Conservation (phyloP, 495 filamentous ascomycete species). For the Aspergillus bertholletiae region DNA sequence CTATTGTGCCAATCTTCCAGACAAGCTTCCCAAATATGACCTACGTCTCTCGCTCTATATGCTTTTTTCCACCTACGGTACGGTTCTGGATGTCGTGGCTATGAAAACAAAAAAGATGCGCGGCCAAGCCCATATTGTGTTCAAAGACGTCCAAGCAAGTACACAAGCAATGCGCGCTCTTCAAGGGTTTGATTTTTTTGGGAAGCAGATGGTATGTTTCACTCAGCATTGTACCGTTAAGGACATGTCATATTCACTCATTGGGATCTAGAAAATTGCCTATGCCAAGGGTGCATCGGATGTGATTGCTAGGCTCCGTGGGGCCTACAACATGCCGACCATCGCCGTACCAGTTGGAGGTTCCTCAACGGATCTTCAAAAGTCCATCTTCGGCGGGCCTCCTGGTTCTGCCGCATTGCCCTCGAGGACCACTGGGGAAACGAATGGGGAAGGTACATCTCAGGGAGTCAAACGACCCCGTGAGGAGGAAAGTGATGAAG, state of each 20-base stretch:
- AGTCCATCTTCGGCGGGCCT: slow-evolving; percentile 75
- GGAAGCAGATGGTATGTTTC: slow-evolving; percentile 73
- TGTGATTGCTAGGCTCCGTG: slow-evolving; percentile 83
- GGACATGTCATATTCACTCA: slow-evolving; percentile 3
- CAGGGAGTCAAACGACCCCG: slow-evolving; percentile 63
- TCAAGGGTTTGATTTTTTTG: slow-evolving; percentile 84
- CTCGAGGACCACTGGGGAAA: slow-evolving; percentile 34
- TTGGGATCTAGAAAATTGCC: slow-evolving; percentile 63
- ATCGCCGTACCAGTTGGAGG: slow-evolving; percentile 44
- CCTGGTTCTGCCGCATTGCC: slow-evolving; percentile 43
- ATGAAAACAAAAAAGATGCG: slow-evolving; percentile 87
- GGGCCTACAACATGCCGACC: slow-evolving; percentile 70
- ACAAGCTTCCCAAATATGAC: slow-evolving; percentile 82
- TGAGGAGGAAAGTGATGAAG: slow-evolving; percentile 67
- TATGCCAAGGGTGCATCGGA: slow-evolving; percentile 87
- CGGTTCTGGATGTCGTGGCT: slow-evolving; percentile 89
- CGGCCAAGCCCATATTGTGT: slow-evolving; percentile 91
- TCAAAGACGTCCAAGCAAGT: slow-evolving; percentile 78
- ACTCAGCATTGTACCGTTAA: neutral
- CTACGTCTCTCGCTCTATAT: slow-evolving; percentile 82
- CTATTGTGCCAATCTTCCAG: slow-evolving; percentile 80
- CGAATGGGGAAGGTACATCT: slow-evolving; percentile 26
- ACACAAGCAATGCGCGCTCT: slow-evolving; percentile 87
- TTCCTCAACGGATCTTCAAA: slow-evolving; percentile 70
- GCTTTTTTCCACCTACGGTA: slow-evolving; percentile 89